Conservation (phyloP, 768 basidiomycete species). For the Collybiopsis confluens region DNA sequence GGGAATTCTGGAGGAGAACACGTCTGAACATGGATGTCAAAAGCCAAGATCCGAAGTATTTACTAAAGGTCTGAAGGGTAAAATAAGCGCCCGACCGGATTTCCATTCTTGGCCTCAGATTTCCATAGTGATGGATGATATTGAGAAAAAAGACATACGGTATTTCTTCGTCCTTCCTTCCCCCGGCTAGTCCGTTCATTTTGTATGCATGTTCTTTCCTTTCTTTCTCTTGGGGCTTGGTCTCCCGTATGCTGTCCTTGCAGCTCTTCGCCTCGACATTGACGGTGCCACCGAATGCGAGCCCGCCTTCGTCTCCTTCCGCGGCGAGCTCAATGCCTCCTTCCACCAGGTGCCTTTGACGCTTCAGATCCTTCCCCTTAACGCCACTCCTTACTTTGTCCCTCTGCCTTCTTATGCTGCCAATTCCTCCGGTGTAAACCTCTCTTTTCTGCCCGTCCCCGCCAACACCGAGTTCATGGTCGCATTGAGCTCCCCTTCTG, state of each 20-base stretch:
- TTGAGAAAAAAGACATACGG: background rate
- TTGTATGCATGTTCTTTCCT: constrained; percentile 22
- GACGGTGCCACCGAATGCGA: constrained; percentile 51
- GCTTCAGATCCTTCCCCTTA: constrained; percentile 51
- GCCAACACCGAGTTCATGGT: constrained; percentile 50
- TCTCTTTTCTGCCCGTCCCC: constrained; percentile 49
- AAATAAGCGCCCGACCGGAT: no score
- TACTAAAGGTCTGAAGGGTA: no score
- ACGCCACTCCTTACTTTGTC: constrained; percentile 44
- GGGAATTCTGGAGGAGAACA: background rate
- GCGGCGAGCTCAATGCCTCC: constrained; percentile 29
- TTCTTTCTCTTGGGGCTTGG: constrained; percentile 35
- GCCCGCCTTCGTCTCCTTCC: constrained; percentile 41
- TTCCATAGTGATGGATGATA: no score
- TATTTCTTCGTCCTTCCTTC: constrained; percentile 19
- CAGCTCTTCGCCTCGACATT: constrained; percentile 31
- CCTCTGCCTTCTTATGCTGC: constrained; percentile 34
- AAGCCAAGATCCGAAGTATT: background rate
- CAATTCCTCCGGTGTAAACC: constrained; percentile 35
- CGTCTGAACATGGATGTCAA: constrained; percentile 4
- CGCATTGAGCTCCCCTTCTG: constrained; percentile 44
- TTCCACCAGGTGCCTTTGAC: constrained; percentile 32
- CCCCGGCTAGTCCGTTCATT: constrained; percentile 34
- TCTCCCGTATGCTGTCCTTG: constrained; percentile 37
- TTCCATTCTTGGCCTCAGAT: no score